These are phyloP conservation scores for Alternaria consortialis DNA, from an alignment of 2,329 filamentous ascomycete genomes.

Conservation along the genomic window DNA sequence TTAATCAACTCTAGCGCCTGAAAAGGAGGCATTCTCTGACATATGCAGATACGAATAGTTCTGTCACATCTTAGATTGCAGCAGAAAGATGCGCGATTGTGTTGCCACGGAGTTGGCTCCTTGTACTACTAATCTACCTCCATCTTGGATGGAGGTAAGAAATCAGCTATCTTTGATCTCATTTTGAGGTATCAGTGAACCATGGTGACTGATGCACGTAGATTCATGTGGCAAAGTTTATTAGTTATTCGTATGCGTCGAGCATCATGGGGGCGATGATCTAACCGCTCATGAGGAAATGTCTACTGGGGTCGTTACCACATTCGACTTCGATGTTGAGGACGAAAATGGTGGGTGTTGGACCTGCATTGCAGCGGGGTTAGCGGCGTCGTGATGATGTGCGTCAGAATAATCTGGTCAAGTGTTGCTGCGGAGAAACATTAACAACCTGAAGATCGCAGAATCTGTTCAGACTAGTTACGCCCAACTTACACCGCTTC, in stretches of 20 bases:
- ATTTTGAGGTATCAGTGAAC: not conserved
- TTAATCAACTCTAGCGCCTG: not conserved
- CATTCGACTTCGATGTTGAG: not conserved
- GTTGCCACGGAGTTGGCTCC: not conserved
- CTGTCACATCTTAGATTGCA: not conserved
- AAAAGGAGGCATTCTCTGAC: not conserved
- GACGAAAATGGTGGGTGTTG: not conserved
- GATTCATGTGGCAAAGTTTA: not conserved
- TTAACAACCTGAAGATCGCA: not conserved
- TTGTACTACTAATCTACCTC: not conserved
- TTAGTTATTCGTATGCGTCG: not conserved
- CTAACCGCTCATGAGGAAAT: not conserved
- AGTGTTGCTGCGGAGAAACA: not conserved
- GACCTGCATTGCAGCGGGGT: not conserved
- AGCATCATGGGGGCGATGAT: not conserved
- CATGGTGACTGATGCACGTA: not conserved
- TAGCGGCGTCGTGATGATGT: not conserved
- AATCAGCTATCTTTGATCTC: not conserved
- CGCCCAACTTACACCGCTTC: not conserved
- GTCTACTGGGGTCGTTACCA: not conserved
- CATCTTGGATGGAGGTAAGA: not conserved
- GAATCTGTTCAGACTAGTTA: not conserved
- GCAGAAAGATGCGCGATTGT: not conserved
- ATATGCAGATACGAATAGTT: not conserved
- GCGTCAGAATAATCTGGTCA: not conserved